Percentiles rank a stretch among this genome's conserved stretches.
Evolutionary conservation across 1,284 basidiomycete species (phyloP).

Genomic region (Mycena citricolor): DNA sequence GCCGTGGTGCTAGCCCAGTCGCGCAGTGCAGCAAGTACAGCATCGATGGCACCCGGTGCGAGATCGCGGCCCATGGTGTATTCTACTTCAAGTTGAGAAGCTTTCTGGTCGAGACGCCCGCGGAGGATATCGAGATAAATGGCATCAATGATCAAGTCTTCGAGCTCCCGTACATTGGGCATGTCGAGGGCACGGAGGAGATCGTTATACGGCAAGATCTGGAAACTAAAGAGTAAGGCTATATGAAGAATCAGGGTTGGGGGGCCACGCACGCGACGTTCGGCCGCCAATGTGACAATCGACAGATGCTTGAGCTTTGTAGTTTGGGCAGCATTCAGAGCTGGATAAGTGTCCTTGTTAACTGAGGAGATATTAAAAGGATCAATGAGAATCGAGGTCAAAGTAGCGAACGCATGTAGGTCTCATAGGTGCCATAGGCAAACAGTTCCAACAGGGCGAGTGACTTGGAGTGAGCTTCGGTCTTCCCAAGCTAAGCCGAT

Average conservation of each 20-base stretch:
- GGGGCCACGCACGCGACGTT: constrained; percentile 61
- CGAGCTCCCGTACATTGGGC: constrained; percentile 78
- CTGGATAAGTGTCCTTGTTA: constrained; percentile 63
- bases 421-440: constrained; percentile 81
- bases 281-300: constrained; percentile 76
- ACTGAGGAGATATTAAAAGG: constrained; percentile 39
- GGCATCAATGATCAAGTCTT: constrained; percentile 94
- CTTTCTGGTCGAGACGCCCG: constrained; percentile 90
- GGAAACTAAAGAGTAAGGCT: constrained; percentile 6
- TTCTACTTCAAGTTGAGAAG: constrained; percentile 84
- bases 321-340: constrained; percentile 70
- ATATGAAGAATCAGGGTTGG: not conserved
- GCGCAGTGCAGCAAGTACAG: constrained; percentile 59
- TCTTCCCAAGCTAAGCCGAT: constrained; percentile 54
- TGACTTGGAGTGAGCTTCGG: constrained; percentile 60
- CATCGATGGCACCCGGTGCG: constrained; percentile 62
- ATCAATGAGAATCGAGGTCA: constrained; percentile 5
- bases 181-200: constrained; percentile 71
- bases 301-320: constrained; percentile 91
- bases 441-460: constrained; percentile 79
- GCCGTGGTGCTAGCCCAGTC: constrained; percentile 79
- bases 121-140: constrained; percentile 88
- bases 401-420: constrained; percentile 59
- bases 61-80: constrained; percentile 90
- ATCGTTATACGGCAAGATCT: constrained; percentile 76